Evolutionary conservation across 805 yeast species (phyloP).

Genomic region (Candida maesae): DNA sequence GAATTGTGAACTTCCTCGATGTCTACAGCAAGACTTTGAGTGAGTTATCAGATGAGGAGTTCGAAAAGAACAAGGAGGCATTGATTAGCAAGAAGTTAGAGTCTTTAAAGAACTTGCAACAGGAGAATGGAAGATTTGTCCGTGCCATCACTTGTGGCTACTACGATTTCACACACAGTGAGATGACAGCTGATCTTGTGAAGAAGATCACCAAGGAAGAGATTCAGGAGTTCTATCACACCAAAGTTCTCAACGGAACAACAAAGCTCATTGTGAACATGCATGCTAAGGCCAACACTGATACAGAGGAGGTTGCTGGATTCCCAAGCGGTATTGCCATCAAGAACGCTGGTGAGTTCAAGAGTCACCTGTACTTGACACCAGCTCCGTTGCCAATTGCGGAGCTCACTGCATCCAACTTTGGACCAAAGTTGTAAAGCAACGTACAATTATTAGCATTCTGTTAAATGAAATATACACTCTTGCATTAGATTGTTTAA

Average conservation of each 20-base stretch:
- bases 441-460: not conserved
- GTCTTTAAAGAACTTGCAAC: constrained; percentile 71
- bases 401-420: constrained; percentile 24
- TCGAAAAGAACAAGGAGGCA: constrained; percentile 64
- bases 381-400: constrained; percentile 57
- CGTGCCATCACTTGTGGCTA: constrained; percentile 67
- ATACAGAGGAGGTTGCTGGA: constrained; percentile 25
- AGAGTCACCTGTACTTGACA: constrained; percentile 48
- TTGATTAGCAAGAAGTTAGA: constrained; percentile 61
- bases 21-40: constrained; percentile 42
- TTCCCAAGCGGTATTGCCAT: constrained; percentile 50
- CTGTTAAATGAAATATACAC: not conserved
- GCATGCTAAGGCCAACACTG: constrained; percentile 40
- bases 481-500: no score
- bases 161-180: constrained; percentile 66
- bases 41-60: constrained; percentile 59
- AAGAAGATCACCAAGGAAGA: constrained; percentile 52
- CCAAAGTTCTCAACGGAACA: constrained; percentile 35
- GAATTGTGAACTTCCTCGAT: constrained; percentile 67
- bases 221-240: constrained; percentile 50
- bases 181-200: constrained; percentile 53
- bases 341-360: constrained; percentile 49
- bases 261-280: constrained; percentile 57
- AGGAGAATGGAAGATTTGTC: constrained; percentile 69
- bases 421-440: constrained; percentile 20